phyloP scores from a whole-genome alignment of 768 basidiomycete genomes.

The Lentinus tigrinus region DNA sequence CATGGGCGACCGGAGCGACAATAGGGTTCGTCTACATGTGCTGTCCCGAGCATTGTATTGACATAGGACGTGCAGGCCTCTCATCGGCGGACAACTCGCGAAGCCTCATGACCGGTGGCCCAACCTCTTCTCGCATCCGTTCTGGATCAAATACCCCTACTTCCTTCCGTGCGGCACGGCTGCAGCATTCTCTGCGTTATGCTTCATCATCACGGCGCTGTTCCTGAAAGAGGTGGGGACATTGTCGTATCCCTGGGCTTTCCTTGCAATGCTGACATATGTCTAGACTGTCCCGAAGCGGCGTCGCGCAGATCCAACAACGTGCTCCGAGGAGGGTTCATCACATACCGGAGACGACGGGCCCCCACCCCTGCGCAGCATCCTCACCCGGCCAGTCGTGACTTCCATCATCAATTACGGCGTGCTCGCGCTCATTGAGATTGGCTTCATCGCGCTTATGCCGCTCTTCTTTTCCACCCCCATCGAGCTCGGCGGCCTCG shows the following conservation, averaged over 20 bases:
- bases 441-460: slow-evolving; percentile 34
- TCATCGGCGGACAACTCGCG: slow-evolving; percentile 34
- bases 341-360: background rate
- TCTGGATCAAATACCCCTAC: slow-evolving; percentile 35
- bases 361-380: slow-evolving; percentile 19
- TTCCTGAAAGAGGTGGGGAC: slow-evolving; percentile 33
- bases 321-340: background rate
- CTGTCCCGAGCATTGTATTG: background rate
- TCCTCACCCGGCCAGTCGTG: slow-evolving; percentile 33
- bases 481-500: slow-evolving; percentile 37
- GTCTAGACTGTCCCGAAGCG: slow-evolving; percentile 13
- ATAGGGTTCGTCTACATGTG: slow-evolving; percentile 23
- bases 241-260: background rate
- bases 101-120: slow-evolving; percentile 35
- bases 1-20: slow-evolving; percentile 30
- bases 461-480: slow-evolving; percentile 42
- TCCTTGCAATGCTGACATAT: background rate
- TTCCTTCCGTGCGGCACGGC: slow-evolving; percentile 35
- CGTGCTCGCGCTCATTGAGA: slow-evolving; percentile 36
- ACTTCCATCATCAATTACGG: slow-evolving; percentile 36
- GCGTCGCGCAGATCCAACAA: background rate
- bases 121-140: slow-evolving; percentile 25
- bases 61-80: slow-evolving; percentile 20
- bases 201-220: slow-evolving; percentile 25
- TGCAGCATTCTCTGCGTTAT: slow-evolving; percentile 26